Percentiles rank a stretch among this genome's conserved stretches.
These are phyloP conservation scores for Rutstroemia sp. DNA, from an alignment of 2,329 filamentous ascomycete species.

Conservation along the genomic window DNA sequence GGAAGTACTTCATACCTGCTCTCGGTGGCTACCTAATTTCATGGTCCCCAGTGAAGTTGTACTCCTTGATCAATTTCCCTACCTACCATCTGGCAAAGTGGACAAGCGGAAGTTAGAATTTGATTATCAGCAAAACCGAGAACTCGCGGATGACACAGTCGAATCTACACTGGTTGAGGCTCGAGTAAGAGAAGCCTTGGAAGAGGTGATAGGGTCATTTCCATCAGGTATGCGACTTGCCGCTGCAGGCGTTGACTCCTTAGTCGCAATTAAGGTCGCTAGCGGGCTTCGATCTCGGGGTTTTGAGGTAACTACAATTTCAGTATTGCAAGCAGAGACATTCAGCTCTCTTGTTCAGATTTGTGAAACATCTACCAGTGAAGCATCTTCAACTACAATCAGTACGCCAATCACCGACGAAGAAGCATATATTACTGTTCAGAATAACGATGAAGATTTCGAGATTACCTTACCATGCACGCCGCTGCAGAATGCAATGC, in stretches of 20 bases:
- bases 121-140: constrained; percentile 38
- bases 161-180: constrained; percentile 24
- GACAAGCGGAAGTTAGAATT: constrained; percentile 58
- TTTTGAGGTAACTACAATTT: constrained; percentile 47
- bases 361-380: constrained; percentile 22
- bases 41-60: constrained; percentile 77
- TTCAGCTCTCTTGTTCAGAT: constrained; percentile 32
- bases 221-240: constrained; percentile 36
- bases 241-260: constrained; percentile 57
- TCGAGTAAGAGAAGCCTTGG: constrained; percentile 15
- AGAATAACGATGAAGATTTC: constrained; percentile 34
- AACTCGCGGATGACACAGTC: constrained; percentile 11
- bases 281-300: constrained; percentile 53
- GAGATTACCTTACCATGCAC: constrained; percentile 53
- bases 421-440: constrained; percentile 7
- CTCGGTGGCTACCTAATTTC: constrained; percentile 68
- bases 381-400: not conserved
- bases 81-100: constrained; percentile 76
- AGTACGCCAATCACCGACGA: not conserved
- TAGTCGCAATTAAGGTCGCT: constrained; percentile 54
- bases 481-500: constrained; percentile 70
- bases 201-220: constrained; percentile 23
- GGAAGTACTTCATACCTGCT: constrained; percentile 52
- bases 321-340: constrained; percentile 52
- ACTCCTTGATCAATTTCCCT: constrained; percentile 57